These are phyloP conservation scores for Dysphania ambrosioides DNA, from an alignment of 148 eudicot species.

Conservation along the genomic window DNA sequence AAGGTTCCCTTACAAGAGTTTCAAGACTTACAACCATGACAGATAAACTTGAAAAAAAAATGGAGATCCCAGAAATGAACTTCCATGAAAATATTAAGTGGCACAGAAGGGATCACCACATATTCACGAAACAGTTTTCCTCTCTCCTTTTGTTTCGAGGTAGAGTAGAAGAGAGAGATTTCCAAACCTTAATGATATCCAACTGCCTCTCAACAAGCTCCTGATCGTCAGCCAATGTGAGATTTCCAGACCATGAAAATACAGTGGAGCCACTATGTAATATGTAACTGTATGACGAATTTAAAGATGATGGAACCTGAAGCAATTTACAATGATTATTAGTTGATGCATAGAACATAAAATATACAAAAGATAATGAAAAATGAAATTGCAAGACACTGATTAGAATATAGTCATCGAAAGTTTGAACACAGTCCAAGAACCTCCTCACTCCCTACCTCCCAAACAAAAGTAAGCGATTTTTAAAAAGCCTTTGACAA, in stretches of 20 bases:
- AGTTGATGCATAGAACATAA: conserved; percentile 7
- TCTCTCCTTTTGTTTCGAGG: neutral
- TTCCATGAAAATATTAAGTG: neutral
- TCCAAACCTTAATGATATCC: conserved; percentile 73
- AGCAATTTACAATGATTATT: conserved; percentile 9
- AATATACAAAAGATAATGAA: conserved; percentile 10
- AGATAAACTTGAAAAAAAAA: neutral
- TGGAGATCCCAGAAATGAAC: neutral
- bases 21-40: neutral
- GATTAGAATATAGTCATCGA: neutral
- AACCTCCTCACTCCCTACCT: neutral
- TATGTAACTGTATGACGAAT: conserved; percentile 83
- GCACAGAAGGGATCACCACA: neutral
- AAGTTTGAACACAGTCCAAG: neutral
- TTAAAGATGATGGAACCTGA: conserved; percentile 85
- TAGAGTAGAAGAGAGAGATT: neutral
- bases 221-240: conserved; percentile 62
- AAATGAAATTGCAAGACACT: neutral
- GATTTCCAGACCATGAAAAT: conserved; percentile 79
- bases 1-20: neutral
- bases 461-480: neutral
- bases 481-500: neutral
- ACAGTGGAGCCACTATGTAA: conserved; percentile 71
- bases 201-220: conserved; percentile 89
- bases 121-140: neutral